These are phyloP conservation scores for Phlyctochytrium bullatum DNA, from an alignment of 192 early-diverging fungal genomes.

Conservation along the genomic window DNA sequence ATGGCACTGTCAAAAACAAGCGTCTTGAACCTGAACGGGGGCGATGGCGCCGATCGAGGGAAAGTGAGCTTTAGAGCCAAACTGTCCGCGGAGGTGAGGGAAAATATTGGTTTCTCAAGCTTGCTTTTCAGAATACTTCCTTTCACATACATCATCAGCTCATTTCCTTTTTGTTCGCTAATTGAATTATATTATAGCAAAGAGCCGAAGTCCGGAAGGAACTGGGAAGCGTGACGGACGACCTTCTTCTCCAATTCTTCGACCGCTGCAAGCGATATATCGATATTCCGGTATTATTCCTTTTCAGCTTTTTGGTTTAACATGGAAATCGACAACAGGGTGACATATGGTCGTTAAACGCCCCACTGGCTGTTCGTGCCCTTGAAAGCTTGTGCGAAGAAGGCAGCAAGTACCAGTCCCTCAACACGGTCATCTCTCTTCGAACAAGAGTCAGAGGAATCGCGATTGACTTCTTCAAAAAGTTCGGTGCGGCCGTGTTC, in stretches of 20 bases:
- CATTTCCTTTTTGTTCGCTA: neutral
- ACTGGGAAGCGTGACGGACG: neutral
- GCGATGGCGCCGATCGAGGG: neutral
- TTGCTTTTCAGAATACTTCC: neutral
- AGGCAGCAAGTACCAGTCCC: slow-evolving; percentile 14
- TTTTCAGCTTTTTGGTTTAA: too few relatives aligned
- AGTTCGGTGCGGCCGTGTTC: slow-evolving; percentile 34
- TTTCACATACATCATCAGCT: neutral
- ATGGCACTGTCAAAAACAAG: too few relatives aligned
- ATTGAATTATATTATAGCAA: neutral
- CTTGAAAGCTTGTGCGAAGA: slow-evolving; percentile 33
- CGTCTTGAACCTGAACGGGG: too few relatives aligned
- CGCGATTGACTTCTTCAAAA: slow-evolving; percentile 27
- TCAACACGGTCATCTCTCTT: slow-evolving; percentile 15
- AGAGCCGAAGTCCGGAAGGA: neutral
- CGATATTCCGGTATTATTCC: too few relatives aligned
- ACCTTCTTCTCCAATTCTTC: neutral
- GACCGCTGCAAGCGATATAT: too few relatives aligned
- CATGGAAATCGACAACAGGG: too few relatives aligned
- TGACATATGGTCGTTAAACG: slow-evolving; percentile 31
- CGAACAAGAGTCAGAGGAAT: slow-evolving; percentile 28
- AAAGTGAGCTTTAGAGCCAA: slow-evolving; percentile 18
- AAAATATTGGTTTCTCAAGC: neutral
- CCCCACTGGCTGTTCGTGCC: slow-evolving; percentile 34
- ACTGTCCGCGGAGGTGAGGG: slow-evolving; percentile 24